Conservation (phyloP, 345 rosid species). For the Gossypium rotundifolium region DNA sequence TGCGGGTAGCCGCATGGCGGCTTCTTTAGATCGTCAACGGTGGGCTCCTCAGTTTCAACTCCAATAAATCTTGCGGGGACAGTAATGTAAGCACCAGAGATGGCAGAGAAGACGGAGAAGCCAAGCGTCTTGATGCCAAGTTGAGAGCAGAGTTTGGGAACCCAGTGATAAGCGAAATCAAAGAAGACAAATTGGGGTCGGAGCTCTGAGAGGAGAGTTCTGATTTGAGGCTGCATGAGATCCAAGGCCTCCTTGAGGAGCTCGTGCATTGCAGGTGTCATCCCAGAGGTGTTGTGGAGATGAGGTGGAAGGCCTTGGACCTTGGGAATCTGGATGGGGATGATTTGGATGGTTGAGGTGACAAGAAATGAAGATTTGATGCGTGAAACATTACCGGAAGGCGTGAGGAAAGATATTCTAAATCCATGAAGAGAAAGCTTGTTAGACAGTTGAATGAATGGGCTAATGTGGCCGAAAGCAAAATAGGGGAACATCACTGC, state of each 20-base stretch:
- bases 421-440: conserved; percentile 17
- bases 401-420: conserved; percentile 18
- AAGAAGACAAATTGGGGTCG: conserved; percentile 27
- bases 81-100: conserved; percentile 8
- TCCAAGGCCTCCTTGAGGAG: conserved; percentile 26
- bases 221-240: conserved; percentile 29
- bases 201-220: conserved; percentile 18
- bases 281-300: conserved; percentile 23
- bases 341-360: background rate
- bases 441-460: conserved; percentile 22
- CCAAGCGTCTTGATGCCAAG: conserved; percentile 16
- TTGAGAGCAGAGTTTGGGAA: conserved; percentile 15
- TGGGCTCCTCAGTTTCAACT: background rate
- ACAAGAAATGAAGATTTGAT: conserved; percentile 17
- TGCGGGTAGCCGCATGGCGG: conserved; percentile 21
- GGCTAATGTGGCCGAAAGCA: conserved; percentile 21
- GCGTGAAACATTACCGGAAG: conserved; percentile 9
- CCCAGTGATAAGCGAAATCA: conserved; percentile 16
- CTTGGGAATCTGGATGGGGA: conserved; percentile 2
- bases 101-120: conserved; percentile 20
- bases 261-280: conserved; percentile 22
- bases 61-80: conserved; percentile 19
- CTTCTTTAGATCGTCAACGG: conserved; percentile 12
- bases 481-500: conserved; percentile 26
- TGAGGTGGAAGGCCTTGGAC: conserved; percentile 29